A percentile compares a stretch with the other conserved stretches of the same genome.
Conservation (phyloP, 2,329 filamentous ascomycete genomes). For the Penicillium sp. region DNA sequence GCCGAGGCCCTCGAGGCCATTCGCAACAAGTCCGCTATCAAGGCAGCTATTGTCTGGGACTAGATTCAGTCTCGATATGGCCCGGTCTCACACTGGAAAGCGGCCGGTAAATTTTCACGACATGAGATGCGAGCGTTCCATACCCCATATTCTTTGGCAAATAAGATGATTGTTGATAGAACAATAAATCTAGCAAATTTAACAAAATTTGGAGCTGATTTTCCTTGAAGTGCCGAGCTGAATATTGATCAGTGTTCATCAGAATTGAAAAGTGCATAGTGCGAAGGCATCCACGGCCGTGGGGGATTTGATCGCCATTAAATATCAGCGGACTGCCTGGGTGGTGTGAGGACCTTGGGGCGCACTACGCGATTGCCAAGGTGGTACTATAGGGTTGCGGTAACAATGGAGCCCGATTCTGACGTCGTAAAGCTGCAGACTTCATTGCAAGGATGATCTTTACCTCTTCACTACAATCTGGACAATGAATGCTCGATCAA, state of each 20-base stretch:
- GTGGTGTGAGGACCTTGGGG: constrained; percentile 21
- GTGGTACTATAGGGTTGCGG: constrained; percentile 6
- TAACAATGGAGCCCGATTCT: too few relatives aligned
- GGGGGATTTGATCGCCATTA: background rate
- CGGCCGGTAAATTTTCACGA: background rate
- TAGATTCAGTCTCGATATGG: constrained; percentile 33
- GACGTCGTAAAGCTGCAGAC: too few relatives aligned
- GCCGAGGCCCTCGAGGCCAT: constrained; percentile 70
- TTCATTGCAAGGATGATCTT: too few relatives aligned
- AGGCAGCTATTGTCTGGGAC: constrained; percentile 72
- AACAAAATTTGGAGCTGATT: too few relatives aligned
- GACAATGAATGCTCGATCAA: too few relatives aligned
- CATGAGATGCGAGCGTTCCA: background rate
- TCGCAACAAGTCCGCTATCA: constrained; percentile 72
- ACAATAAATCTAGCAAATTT: background rate
- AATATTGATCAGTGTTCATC: background rate
- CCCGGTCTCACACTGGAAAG: background rate
- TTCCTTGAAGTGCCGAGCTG: too few relatives aligned
- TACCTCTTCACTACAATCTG: too few relatives aligned
- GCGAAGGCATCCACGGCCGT: background rate
- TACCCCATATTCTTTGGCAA: background rate
- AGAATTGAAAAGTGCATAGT: background rate
- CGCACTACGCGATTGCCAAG: background rate
- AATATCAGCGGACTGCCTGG: background rate
- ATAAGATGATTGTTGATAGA: constrained; percentile 4